A percentile compares a stretch with the other conserved stretches of the same genome.
phyloP scores from a whole-genome alignment of 148 eudicot genomes.

The Vaccinium corymbosum region DNA sequence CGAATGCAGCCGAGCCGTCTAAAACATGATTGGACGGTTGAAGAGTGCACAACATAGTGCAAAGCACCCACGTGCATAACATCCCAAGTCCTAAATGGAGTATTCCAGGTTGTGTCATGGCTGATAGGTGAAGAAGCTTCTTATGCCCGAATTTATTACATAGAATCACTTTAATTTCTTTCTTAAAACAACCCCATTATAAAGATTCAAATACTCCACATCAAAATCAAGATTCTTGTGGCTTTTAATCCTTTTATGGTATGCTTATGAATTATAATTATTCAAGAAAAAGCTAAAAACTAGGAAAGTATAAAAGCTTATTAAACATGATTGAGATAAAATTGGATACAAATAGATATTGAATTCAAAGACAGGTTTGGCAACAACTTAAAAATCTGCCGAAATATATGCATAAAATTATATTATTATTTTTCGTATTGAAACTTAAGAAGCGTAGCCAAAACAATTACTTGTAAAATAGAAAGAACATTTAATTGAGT shows the following conservation, averaged over 20 bases:
- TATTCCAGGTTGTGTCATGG: neutral
- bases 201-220: neutral
- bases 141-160: neutral
- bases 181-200: neutral
- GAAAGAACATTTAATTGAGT: neutral
- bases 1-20: too few species aligned
- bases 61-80: too few species aligned
- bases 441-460: neutral
- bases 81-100: neutral
- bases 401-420: too few species aligned
- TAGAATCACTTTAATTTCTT: neutral
- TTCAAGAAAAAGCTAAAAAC: neutral
- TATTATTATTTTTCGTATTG: neutral
- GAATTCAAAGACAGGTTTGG: neutral
- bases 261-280: too few species aligned
- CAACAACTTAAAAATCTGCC: neutral
- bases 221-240: neutral
- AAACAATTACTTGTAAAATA: neutral
- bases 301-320: neutral
- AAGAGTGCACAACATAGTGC: too few species aligned
- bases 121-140: neutral
- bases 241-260: neutral
- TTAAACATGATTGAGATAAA: neutral
- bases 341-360: neutral
- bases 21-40: too few species aligned